Evolutionary conservation across 2,329 filamentous ascomycete genomes (phyloP).

Genomic region (Fusarium keratoplasticum): DNA sequence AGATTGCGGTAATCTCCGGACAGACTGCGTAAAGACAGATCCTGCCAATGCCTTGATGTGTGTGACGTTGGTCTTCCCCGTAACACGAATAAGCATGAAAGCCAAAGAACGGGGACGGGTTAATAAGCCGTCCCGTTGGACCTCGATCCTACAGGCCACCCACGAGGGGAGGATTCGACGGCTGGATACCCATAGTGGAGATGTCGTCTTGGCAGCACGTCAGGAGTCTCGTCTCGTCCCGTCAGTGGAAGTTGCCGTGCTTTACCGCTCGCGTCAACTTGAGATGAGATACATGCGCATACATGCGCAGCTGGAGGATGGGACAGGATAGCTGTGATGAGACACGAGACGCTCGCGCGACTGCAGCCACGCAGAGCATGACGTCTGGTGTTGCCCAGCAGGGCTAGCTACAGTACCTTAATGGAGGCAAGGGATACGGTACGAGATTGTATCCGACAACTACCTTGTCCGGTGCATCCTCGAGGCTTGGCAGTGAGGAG

Average conservation of each 20-base stretch:
- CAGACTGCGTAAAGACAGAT: not conserved
- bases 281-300: not conserved
- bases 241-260: constrained; percentile 13
- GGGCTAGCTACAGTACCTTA: not conserved
- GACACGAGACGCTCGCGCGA: not conserved
- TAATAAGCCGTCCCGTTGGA: not conserved
- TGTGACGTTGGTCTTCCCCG: not conserved
- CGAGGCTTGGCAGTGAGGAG: not conserved
- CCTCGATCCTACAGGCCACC: not conserved
- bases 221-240: not conserved
- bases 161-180: not conserved
- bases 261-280: not conserved
- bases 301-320: not conserved
- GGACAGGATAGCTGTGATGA: constrained; percentile 12
- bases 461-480: not conserved
- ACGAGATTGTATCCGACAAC: not conserved
- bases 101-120: not conserved
- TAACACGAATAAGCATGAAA: not conserved
- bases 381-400: not conserved
- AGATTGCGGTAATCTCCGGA: constrained; percentile 1
- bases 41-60: not conserved
- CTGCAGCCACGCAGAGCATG: not conserved
- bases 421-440: not conserved
- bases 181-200: not conserved
- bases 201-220: constrained; percentile 9